Conservation (phyloP, 2,329 filamentous ascomycete species). For the Cercospora brassicicola region DNA sequence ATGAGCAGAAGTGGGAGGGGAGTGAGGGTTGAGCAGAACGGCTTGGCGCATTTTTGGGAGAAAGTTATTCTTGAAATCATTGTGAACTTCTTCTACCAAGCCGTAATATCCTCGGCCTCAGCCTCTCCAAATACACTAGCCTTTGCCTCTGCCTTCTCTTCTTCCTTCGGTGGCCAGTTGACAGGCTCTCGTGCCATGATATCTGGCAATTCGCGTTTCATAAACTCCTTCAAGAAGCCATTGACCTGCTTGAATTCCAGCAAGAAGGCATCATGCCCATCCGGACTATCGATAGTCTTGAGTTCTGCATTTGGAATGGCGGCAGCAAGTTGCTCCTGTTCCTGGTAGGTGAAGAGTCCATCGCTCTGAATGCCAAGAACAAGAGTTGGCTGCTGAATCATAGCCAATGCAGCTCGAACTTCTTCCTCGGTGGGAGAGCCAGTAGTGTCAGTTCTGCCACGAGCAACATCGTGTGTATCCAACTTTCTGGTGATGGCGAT, state of each 20-base stretch:
- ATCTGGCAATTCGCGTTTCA: slow-evolving; percentile 78
- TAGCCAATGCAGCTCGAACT: slow-evolving; percentile 71
- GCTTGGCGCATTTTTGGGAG: neutral
- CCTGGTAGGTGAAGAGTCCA: slow-evolving; percentile 93
- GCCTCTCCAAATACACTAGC: slow-evolving; percentile 92
- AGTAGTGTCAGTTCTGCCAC: slow-evolving; percentile 27
- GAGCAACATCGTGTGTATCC: slow-evolving; percentile 83
- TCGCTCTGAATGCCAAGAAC: slow-evolving; percentile 95
- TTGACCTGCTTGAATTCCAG: slow-evolving; percentile 98
- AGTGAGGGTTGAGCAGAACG: neutral
- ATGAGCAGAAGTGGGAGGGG: neutral
- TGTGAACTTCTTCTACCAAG: slow-evolving; percentile 61
- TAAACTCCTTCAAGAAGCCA: slow-evolving; percentile 76
- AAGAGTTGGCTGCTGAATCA: slow-evolving; percentile 85
- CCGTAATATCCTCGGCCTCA: slow-evolving; percentile 93
- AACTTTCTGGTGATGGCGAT: slow-evolving; percentile 98
- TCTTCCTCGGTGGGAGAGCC: slow-evolving; percentile 45
- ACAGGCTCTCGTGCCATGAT: slow-evolving; percentile 67
- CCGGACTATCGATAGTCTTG: slow-evolving; percentile 85
- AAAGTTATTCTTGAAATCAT: too few relatives aligned
- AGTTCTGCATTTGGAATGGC: slow-evolving; percentile 75
- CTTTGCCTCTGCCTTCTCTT: slow-evolving; percentile 67
- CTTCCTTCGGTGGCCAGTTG: slow-evolving; percentile 48
- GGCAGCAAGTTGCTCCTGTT: slow-evolving; percentile 87
- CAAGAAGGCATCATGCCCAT: slow-evolving; percentile 95